Base-by-base conservation (phyloP, 169 alveolate species). In the Haemoproteus tartakovskyi region DNA sequence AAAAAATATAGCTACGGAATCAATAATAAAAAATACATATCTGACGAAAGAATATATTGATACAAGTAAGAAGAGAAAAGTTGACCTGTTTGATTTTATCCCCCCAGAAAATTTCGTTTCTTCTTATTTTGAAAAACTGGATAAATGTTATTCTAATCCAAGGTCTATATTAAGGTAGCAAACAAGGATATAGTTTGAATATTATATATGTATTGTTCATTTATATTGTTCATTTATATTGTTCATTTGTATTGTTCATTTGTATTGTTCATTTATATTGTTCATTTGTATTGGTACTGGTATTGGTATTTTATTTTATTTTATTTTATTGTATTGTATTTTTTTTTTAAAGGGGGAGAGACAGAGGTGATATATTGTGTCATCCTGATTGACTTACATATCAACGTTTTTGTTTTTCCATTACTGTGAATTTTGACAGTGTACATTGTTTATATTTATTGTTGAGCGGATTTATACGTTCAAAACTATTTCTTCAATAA, bases 31-130 rank as follows among this genome's bases (percentile, higher is more conserved):
- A 37, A 70, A 70, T 26, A 19, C 78, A 9, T 70, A 16, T 47
- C 50, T 70, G 57, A 70, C 84, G 24, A 70, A 70, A 30, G 84
- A 70, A 29, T 70, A 56, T 47, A 56, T 29, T 56, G 84, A 70
- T 5, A 29, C 52, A 21, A 19, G 6, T 11, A 70, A 70, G 24
- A 70, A 56, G 46, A 70, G 45, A 43, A 52, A 70, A 40, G 46
- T 70, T 24, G 78, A 70, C 30, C 87, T 86, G 19, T 86, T 89
- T 54, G 90, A 89, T 63, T 79, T 83, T 67, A 80, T 90, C 0
- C 93, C 93, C 5, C 93, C 93, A 2, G 90, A 89, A 27, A 87
- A 89, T 79, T 41, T 89, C 19, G 48, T 82, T 9, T 81, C 87
- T 1, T 70, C 74, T 4, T 86, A 84, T 70, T 89, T 89, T 51